Evolutionary conservation across 768 basidiomycete genomes (phyloP), one percentile per base, ranked within the genome.

Genomic region (Suillus subaureus): DNA sequence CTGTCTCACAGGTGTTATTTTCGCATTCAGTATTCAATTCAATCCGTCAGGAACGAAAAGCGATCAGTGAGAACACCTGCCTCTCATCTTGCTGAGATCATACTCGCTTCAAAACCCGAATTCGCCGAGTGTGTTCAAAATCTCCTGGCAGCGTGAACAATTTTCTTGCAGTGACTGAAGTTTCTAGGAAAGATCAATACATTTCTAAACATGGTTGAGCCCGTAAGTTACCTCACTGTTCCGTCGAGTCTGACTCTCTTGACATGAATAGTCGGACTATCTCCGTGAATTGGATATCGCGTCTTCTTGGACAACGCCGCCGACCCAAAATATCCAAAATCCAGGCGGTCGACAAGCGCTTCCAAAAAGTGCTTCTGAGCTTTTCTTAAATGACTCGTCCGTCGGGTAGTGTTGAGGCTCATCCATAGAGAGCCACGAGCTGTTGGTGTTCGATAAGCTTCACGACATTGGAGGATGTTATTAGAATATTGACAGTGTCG

Each of bases 211-310:
- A 18, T 9, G 28, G 51, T 31, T 54, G 52, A 21, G 9, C 31
- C 18, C 9, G 15, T 23, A 23, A 13, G n/a, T 57, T 57, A 57
- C 56, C 15, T 28, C 37, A 18, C 26, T 51, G 26, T 51, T 51
- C 49, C 26, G 49, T 15, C 1, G 15, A 51, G 49, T 49, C 49
- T 55, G 31, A 33, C 31, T 56, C n/a, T 23, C 55, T 31, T 31
- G 31, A 31, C 4, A 37, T 56, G 56, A 9, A 15, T 57, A 16
- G 57, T 40, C 57, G 57, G 57, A 58, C 16, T 58, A 58, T 58
- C 39, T 35, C 57, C 57, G 39, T 40, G 26, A 58, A 58, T 58
- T 28, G 39, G 26, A 58, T 40, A 37, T n/a, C 37, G 26, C 6
- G 11, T 40, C 16, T 58, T 58, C 35, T 58, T 16, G 15, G 16